Conservation (phyloP, 768 basidiomycete genomes). For the Podaxis rugospora region DNA sequence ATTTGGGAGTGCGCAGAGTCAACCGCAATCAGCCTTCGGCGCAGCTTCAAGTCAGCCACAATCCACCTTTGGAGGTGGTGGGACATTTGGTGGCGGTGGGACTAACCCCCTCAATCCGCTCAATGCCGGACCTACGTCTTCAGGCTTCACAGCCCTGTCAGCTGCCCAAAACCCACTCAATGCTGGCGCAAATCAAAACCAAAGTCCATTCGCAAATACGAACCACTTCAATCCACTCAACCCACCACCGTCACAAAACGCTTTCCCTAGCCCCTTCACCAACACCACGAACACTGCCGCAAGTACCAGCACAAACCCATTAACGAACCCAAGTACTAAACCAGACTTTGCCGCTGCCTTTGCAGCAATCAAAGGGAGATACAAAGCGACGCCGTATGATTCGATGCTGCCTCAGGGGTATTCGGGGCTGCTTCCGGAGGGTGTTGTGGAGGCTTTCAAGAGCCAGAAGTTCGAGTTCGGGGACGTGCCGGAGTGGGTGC, state of each 20-base stretch:
- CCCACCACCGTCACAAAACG: not conserved
- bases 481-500: slow-evolving; percentile 70
- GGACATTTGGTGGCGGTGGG: not conserved
- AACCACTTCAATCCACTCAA: not conserved
- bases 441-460: slow-evolving; percentile 49
- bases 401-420: slow-evolving; percentile 56
- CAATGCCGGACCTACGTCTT: slow-evolving; percentile 2
- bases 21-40: slow-evolving; percentile 12
- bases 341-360: slow-evolving; percentile 10
- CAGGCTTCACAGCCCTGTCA: not conserved
- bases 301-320: not conserved
- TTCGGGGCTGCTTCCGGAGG: slow-evolving; percentile 44
- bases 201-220: not conserved
- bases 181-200: not conserved
- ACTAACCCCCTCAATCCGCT: not conserved
- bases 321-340: slow-evolving; percentile 3
- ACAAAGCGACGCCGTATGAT: slow-evolving; percentile 52
- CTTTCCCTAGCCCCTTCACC: not conserved
- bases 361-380: slow-evolving; percentile 26
- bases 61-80: slow-evolving; percentile 9
- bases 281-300: not conserved
- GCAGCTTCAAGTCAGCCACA: not conserved
- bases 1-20: slow-evolving; percentile 12
- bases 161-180: not conserved
- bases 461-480: slow-evolving; percentile 60